Evolutionary conservation across 2,329 filamentous ascomycete species (phyloP).

Genomic region (Exserohilum turcica): DNA sequence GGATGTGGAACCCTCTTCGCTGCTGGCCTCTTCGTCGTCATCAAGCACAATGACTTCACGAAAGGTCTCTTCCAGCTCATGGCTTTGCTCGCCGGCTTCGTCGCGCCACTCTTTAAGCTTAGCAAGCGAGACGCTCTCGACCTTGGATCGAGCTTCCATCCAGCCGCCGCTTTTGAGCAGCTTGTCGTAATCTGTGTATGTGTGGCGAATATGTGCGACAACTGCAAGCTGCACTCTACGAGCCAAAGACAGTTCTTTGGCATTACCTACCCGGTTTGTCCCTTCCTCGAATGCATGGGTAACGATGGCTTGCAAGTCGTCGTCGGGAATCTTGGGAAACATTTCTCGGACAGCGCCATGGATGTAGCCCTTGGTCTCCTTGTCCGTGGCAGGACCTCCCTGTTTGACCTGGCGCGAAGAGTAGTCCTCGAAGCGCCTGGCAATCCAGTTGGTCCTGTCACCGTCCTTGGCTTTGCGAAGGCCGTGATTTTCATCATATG

Average conservation of each 20-base stretch:
- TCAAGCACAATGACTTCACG: slow-evolving; percentile 68
- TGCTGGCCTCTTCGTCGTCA: slow-evolving; percentile 60
- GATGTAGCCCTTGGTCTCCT: slow-evolving; percentile 61
- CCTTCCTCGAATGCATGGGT: slow-evolving; percentile 66
- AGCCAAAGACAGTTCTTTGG: slow-evolving; percentile 58
- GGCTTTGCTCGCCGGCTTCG: slow-evolving; percentile 57
- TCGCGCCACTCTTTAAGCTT: slow-evolving; percentile 68
- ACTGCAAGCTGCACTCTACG: slow-evolving; percentile 66
- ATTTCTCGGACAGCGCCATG: slow-evolving; percentile 64
- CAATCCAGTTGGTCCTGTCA: slow-evolving; percentile 37
- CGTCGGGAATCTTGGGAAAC: slow-evolving; percentile 66
- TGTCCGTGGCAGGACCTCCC: slow-evolving; percentile 33
- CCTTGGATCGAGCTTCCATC: slow-evolving; percentile 59
- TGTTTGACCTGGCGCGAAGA: slow-evolving; percentile 32
- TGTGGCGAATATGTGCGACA: slow-evolving; percentile 65
- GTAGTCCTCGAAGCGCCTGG: slow-evolving; percentile 45
- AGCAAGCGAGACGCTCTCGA: slow-evolving; percentile 61
- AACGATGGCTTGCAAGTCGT: slow-evolving; percentile 63
- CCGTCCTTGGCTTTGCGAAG: slow-evolving; percentile 27
- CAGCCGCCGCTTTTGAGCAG: slow-evolving; percentile 60
- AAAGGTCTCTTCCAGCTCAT: slow-evolving; percentile 65
- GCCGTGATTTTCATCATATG: slow-evolving; percentile 26
- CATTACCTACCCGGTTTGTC: slow-evolving; percentile 63
- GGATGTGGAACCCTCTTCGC: slow-evolving; percentile 42
- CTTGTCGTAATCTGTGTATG: slow-evolving; percentile 66